These are phyloP conservation scores for Asparagopsis taxiformis DNA, from an alignment of 31 red algal species.

Conservation along the genomic window DNA sequence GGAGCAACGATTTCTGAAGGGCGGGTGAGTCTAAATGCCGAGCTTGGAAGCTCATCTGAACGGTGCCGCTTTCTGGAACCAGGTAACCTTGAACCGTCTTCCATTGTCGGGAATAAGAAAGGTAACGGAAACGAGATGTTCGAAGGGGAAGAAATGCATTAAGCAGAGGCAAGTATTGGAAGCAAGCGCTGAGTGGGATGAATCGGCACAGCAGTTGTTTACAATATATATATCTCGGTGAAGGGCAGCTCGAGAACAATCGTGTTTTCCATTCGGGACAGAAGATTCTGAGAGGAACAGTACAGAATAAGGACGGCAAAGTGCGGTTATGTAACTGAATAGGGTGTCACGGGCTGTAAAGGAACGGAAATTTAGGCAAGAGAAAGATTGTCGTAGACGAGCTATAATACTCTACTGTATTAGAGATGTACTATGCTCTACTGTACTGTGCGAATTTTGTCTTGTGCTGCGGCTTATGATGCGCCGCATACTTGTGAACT, in stretches of 20 bases:
- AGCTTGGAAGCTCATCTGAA: background rate
- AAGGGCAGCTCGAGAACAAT: conserved; percentile 1
- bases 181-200: background rate
- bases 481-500: too few relatives aligned
- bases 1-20: conserved; percentile 1
- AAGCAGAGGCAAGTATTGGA: background rate
- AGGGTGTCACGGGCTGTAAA: background rate
- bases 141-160: background rate
- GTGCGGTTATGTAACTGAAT: background rate
- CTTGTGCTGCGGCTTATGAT: too few relatives aligned
- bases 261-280: conserved; percentile 1
- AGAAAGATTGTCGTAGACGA: background rate
- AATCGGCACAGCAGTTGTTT: background rate
- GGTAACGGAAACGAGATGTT: background rate
- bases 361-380: background rate
- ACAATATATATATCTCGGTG: conserved; percentile 3
- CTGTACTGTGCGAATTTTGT: too few relatives aligned
- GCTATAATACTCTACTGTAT: conserved; percentile 1
- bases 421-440: too few relatives aligned
- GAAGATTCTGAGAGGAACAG: background rate
- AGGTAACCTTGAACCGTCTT: background rate
- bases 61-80: conserved; percentile 1
- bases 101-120: background rate
- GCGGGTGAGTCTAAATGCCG: background rate
- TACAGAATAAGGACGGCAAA: background rate